Conservation (phyloP, 140 eudicot genomes). For the Oenanthe javanica region DNA sequence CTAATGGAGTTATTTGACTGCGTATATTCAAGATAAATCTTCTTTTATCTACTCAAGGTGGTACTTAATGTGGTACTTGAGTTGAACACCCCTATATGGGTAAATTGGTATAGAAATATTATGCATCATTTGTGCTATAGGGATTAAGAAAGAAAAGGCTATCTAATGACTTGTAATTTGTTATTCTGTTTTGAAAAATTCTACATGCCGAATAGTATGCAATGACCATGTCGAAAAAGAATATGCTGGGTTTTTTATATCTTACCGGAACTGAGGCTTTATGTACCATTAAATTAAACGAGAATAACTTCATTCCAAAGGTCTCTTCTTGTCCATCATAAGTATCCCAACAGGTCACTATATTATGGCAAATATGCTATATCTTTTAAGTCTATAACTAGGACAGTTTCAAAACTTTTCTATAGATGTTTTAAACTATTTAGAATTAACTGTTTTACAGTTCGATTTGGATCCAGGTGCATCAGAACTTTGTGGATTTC, state of each 20-base stretch:
- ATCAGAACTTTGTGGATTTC: constrained; percentile 66
- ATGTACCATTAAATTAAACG: no score
- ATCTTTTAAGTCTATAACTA: no score
- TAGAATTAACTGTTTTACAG: constrained; percentile 15
- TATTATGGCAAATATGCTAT: no score
- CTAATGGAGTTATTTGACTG: no score
- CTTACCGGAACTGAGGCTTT: background rate
- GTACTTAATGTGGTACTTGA: no score
- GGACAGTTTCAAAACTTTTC: no score
- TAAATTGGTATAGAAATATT: background rate
- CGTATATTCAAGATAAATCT: no score
- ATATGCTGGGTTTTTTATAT: background rate
- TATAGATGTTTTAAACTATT: background rate
- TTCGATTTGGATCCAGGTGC: constrained; percentile 64
- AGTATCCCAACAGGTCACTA: no score
- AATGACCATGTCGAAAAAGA: background rate
- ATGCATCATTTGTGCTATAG: background rate
- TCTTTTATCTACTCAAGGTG: no score
- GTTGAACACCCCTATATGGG: no score
- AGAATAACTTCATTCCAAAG: background rate
- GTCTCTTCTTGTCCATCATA: background rate
- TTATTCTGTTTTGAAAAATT: background rate
- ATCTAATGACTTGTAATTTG: background rate
- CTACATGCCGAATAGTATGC: background rate
- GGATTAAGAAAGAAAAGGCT: background rate